Conservation (phyloP, 345 rosid genomes). For the Salix brachista region DNA sequence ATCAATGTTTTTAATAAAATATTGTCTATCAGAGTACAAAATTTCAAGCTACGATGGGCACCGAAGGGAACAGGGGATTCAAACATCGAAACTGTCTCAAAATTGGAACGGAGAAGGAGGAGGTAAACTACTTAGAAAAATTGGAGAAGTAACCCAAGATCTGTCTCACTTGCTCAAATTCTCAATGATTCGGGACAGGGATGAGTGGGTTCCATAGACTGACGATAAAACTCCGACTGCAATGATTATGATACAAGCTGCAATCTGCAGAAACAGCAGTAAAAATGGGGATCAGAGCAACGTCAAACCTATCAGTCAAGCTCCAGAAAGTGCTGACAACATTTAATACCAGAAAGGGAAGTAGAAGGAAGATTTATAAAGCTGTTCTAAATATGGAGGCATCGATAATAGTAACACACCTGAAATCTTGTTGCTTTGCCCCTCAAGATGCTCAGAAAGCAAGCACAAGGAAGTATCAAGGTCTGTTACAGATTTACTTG, state of each 20-base stretch:
- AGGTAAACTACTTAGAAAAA: neutral
- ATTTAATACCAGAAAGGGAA: neutral
- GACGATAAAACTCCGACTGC: constrained; percentile 65
- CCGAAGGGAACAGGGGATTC: neutral
- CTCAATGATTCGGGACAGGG: constrained; percentile 61
- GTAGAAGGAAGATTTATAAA: neutral
- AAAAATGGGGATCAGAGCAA: neutral
- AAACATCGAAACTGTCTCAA: neutral
- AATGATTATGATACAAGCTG: constrained; percentile 51
- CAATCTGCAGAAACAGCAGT: constrained; percentile 30
- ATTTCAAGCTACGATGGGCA: neutral
- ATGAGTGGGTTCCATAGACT: constrained; percentile 61
- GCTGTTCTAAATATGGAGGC: neutral
- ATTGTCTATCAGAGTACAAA: neutral
- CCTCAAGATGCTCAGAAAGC: constrained; percentile 77
- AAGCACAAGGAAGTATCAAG: constrained; percentile 86
- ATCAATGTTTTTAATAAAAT: too few relatives aligned
- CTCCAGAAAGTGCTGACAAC: neutral
- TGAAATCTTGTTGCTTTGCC: constrained; percentile 49
- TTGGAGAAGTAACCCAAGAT: neutral
- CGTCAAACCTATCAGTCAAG: neutral
- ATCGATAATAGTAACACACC: constrained; percentile 28
- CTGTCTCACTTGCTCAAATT: constrained; percentile 39
- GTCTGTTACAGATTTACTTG: constrained; percentile 41
- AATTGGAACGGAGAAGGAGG: neutral